Conservation (phyloP, 306 rosid genomes). For the Quercus rubra region DNA sequence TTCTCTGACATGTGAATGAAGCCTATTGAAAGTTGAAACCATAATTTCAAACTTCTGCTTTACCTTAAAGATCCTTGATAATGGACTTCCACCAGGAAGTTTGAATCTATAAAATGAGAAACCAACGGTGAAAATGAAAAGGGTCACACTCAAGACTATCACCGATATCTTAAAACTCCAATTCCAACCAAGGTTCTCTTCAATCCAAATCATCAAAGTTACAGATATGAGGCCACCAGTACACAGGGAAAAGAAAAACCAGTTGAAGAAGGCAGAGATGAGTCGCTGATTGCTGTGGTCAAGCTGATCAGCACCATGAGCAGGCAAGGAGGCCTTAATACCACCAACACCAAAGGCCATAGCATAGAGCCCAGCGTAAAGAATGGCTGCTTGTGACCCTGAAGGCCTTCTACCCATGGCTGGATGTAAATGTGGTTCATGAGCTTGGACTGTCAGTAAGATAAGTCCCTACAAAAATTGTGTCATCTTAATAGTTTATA, state of each 20-base stretch:
- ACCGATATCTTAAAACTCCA: conserved; percentile 20
- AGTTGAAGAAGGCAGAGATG: conserved; percentile 41
- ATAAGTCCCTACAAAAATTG: not conserved
- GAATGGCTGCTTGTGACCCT: conserved; percentile 17
- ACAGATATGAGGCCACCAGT: conserved; percentile 24
- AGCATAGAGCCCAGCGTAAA: conserved; percentile 26
- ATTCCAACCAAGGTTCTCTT: conserved; percentile 36
- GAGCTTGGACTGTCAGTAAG: conserved; percentile 32
- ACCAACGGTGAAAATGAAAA: conserved; percentile 21
- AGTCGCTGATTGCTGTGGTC: conserved; percentile 24
- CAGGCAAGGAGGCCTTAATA: conserved; percentile 27
- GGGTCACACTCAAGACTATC: conserved; percentile 9
- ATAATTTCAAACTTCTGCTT: not conserved
- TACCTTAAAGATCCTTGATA: conserved; percentile 31
- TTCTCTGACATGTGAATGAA: too few species aligned
- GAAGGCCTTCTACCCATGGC: not conserved
- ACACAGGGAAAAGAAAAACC: conserved; percentile 35
- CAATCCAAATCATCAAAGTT: conserved; percentile 36
- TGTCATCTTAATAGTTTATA: too few species aligned
- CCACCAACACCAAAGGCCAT: conserved; percentile 35
- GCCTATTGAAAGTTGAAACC: too few species aligned
- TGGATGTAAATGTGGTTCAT: not conserved
- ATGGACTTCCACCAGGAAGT: conserved; percentile 33
- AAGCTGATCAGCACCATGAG: conserved; percentile 48
- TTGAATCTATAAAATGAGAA: conserved; percentile 24